Evolutionary conservation across 1,284 basidiomycete genomes (phyloP), one percentile per base, ranked within the genome.

Genomic region (Wolfiporia cocos): DNA sequence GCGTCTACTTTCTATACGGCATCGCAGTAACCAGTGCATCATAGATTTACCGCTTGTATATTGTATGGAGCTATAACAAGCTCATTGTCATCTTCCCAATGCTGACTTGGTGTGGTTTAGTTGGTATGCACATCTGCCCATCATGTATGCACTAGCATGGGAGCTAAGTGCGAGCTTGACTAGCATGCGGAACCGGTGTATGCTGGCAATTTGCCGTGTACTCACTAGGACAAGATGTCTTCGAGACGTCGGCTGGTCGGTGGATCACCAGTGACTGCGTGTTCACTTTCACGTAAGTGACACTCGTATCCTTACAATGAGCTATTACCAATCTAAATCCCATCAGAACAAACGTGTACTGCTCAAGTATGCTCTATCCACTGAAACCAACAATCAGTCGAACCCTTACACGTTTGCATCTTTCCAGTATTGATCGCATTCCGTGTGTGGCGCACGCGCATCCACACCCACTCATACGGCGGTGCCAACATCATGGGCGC

Each of bases 201-300:
- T 41, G 40, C 19, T 41, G 34, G 33, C 40, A 41, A 18, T 41
- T 41, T 15, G 32, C 40, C 4, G 31, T 23, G n/a, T 41, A 41
- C 34, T 35, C 40, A 2, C 34, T 41, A 15, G 40, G 40, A 4
- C 17, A 41, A 12, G 22, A 41, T 14, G 40, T 41, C 14, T 41
- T 41, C 15, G 34, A 41, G 34, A 29, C 40, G 14, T 34, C 34
- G 18, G 40, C 40, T 18, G 40, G 40, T 18, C 40, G 40, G 10
- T 41, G 40, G 40, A 41, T 41, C 20, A 41, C 40, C 5, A 41
- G 40, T 18, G 40, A 41, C 26, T 41, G 40, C 20, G 40, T 41
- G 15, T 41, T 41, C 24, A 35, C 31, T 10, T 41, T 41, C 24
- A 23, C 24, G 40, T 41, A 19, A 21, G 40, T 41, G n/a, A 29